Base-by-base conservation (phyloP, 2,329 filamentous ascomycete genomes). In the Metarhizium anisopliae region DNA sequence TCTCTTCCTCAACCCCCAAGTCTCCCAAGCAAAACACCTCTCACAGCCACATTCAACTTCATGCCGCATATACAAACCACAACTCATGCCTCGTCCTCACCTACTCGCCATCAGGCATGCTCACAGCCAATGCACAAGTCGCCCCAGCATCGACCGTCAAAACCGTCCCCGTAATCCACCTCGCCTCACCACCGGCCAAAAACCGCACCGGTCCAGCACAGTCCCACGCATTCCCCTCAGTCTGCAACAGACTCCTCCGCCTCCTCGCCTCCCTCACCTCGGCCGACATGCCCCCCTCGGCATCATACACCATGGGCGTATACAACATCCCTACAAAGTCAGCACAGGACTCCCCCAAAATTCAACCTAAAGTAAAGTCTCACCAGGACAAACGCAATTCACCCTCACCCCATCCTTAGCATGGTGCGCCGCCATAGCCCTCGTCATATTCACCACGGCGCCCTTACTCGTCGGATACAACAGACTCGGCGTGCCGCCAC, bases 391-490 rank as follows among this genome's bases (percentile, higher is more conserved):
- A 0, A 79, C 75, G 25, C 76, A 78, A 49, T 79, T 79, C 2
- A 79, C 76, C 6, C 76, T 66, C 18, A 79, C 76, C 4, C 72
- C 71, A 2, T 76, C 68, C 20, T 61, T 56, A 4, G 69, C 76
- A 59, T 79, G 77, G 36, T 79, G 73, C 1, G 74, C 74, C 1
- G 77, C 77, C 77, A 80, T 79, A 1, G 76, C 74, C 1, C 75
- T 62, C 1, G 77, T 79, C 76, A 80, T 78, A 29, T 79, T 74
- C 2, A 79, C 69, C 1, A 79, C 71, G 0, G 75, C 75, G 1
- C 76, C 75, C 56, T 78, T 78, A 58, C 68, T 72, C 0, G 75
- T 77, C 6, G 76, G 75, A 50, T 78, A 78, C 1, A 77, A 60
- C 4, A 79, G 59, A 57, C 72, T 68, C 1, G 74, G 73, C 36